phyloP scores from a whole-genome alignment of 352 stramenopile species.

The Halophytophthora batemanensis region DNA sequence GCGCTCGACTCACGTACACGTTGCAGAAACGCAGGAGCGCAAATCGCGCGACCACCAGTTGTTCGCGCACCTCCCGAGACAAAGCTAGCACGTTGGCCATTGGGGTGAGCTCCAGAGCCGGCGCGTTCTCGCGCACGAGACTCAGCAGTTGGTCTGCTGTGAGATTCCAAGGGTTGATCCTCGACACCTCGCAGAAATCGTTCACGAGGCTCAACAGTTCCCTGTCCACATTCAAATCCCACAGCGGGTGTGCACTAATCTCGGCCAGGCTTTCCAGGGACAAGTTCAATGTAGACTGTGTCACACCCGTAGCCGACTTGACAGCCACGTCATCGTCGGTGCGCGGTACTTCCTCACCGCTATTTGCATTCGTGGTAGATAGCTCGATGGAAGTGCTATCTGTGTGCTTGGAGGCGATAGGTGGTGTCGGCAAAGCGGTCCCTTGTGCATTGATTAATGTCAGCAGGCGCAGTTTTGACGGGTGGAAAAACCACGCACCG shows the following conservation, averaged over 20 bases:
- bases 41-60: constrained; percentile 46
- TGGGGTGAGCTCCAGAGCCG: constrained; percentile 12
- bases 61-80: constrained; percentile 9
- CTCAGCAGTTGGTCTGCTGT: constrained; percentile 31
- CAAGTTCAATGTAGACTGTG: constrained; percentile 2
- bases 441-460: constrained; percentile 12
- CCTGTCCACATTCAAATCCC: constrained; percentile 39
- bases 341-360: not conserved
- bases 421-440: constrained; percentile 4
- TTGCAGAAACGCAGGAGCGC: constrained; percentile 76
- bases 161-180: constrained; percentile 63
- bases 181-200: constrained; percentile 48
- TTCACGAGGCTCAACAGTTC: constrained; percentile 44
- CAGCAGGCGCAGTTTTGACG: constrained; percentile 53
- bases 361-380: not conserved
- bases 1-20: constrained; percentile 54
- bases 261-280: constrained; percentile 21
- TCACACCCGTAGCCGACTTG: not conserved
- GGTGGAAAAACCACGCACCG: constrained; percentile 80
- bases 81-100: constrained; percentile 11
- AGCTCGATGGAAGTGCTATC: not conserved
- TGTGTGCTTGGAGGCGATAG: not conserved
- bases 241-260: constrained; percentile 31
- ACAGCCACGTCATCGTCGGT: not conserved
- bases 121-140: constrained; percentile 25